Base-by-base conservation (phyloP, 495 filamentous ascomycete genomes). In the Usnea hakonensis region DNA sequence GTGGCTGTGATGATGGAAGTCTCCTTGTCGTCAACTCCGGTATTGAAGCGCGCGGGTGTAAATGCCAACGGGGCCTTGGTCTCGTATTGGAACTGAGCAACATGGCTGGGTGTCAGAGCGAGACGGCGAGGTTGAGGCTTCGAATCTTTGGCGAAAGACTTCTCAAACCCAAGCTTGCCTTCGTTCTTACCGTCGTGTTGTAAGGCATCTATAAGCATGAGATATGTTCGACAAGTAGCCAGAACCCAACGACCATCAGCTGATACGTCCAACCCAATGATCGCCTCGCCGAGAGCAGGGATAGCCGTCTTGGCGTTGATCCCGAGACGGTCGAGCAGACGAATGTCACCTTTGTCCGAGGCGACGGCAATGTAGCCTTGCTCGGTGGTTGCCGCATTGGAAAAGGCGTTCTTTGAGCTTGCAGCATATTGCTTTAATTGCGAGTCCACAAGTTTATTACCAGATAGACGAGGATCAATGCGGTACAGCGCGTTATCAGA, bases 221-320 rank as follows among this genome's bases (percentile, higher is more conserved):
- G 83, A 69, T 97, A 98, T 2, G 93, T 98, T 28, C 88, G 87
- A 70, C 94, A 97, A 1, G 94, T 98, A 26, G 87, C 95, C 19
- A 98, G 84, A 17, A 98, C 80, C 93, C 93, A 98, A 65, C 90
- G 87, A 58, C 94, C 94, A 74, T 98, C 91, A 30, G 92, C 93
- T 57, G 88, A 91, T 26, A 95, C 90, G 71, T 98, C 94, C 38
- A 97, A 80, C 65, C 95, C 94, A 62, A 96, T 90, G 69, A 97
- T 97, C 43, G 91, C 83, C 69, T 98, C 94, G 59, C 94, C 94
- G 55, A 98, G 86, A 19, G 95, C 93, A 8, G 94, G 94, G 65
- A 98, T 92, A 61, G 92, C 88, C 2, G 94, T 97, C 79, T 98
- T 98, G 21, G 94, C 94, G 68, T 95, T 95, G 75, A 97, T 93